Percentiles rank a stretch among this genome's conserved stretches.
phyloP scores from a whole-genome alignment of 345 rosid species.

The Excoecaria cochinchinensis region DNA sequence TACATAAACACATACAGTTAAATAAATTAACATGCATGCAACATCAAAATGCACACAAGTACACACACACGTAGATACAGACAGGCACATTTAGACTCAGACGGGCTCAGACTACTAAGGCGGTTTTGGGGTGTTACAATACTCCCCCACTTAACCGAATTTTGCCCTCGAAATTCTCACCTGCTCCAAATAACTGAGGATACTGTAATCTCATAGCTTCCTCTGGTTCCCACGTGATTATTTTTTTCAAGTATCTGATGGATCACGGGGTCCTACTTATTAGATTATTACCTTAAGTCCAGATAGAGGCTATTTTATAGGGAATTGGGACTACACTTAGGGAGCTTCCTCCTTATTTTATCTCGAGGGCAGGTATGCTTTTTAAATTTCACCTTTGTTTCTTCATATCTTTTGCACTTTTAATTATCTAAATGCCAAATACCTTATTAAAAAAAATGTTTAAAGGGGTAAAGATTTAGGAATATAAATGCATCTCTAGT shows the following conservation, averaged over 20 bases:
- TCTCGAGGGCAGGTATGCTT: constrained; percentile 84
- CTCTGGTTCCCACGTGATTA: no score
- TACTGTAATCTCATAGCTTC: no score
- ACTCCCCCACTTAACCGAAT: no score
- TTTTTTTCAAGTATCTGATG: constrained; percentile 50
- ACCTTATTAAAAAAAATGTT: not conserved
- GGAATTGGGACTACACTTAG: constrained; percentile 98
- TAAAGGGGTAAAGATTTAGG: not conserved
- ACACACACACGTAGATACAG: no score
- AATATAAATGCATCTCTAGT: not conserved
- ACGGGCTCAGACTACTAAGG: no score
- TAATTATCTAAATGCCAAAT: not conserved
- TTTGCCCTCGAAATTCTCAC: no score
- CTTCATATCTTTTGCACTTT: not conserved
- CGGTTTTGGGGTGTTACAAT: no score
- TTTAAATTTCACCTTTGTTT: not conserved
- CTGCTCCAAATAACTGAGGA: no score
- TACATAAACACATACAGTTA: no score
- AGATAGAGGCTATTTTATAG: constrained; percentile 87
- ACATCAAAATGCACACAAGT: no score
- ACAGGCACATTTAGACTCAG: no score
- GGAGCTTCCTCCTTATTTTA: constrained; percentile 99
- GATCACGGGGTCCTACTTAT: constrained; percentile 78
- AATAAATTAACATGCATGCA: no score
- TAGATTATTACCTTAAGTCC: constrained; percentile 87